Evolutionary conservation across 306 rosid genomes (phyloP), one percentile per base, ranked within the genome.

Genomic region (Sesbania bispinosa): DNA sequence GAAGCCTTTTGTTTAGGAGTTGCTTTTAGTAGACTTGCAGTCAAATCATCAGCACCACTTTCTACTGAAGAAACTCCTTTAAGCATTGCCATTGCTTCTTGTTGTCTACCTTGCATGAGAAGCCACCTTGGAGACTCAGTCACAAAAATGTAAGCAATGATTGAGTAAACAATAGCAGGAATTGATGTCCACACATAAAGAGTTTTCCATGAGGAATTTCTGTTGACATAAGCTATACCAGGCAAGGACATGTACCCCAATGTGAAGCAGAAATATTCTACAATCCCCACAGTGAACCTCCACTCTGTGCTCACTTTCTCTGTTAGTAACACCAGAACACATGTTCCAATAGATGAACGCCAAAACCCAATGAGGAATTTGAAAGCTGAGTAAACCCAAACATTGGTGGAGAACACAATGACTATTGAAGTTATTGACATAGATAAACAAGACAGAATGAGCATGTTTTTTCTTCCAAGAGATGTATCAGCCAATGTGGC

Each of bases 401-500:
- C 10, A 16, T 82, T 57, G 35, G 43, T 41, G 4, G 79, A 75
- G 71, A 79, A 51, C 0, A 39, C 19, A 0, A 73, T 69, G 47
- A 68, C 0, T 0, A 74, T 7, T 4, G 83, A 70, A 13, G 65
- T 1, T 16, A 78, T 6, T 0, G 83, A 82, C 83, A 74, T 82
- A 0, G 45, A 8, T 0, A 79, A 36, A 75, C 79, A 79, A 14
- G 81, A 79, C 0, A 78, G 3, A 3, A 74, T 6, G 1, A 79
- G 61, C 59, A 71, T 21, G 63, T 79, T 85, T 64, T 82, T 85
- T 14, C 86, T 69, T 16, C 86, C 86, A 2, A 79, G 77, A 0
- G 70, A 71, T 0, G 81, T 69, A 18, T 86, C 88, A 2, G 81
- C 88, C 5, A 83, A 39, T 1, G 75, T 75, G 14, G 84, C 77